Evolutionary conservation across 2,329 filamentous ascomycete species (phyloP).

Genomic region (Diplocarpon mali): DNA sequence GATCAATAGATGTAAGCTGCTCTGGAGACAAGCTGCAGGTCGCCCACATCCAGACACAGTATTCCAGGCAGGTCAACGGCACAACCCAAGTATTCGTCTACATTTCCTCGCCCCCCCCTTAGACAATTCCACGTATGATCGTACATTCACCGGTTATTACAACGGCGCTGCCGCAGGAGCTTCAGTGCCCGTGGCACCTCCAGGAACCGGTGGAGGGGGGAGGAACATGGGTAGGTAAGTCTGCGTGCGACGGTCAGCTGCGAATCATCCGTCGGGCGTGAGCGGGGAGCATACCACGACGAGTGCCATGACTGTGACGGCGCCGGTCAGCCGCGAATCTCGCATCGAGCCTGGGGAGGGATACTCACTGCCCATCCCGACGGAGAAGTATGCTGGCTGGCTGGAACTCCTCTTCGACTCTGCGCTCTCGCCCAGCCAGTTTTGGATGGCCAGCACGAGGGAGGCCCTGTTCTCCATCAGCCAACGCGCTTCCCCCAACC

Average conservation of each 20-base stretch:
- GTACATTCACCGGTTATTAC: constrained; percentile 2
- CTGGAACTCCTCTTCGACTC: constrained; percentile 50
- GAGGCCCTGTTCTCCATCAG: constrained; percentile 44
- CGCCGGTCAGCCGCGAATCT: not conserved
- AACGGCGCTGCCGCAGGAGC: constrained; percentile 36
- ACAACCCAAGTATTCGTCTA: too few species aligned
- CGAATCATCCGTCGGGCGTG: not conserved
- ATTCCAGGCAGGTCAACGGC: too few species aligned
- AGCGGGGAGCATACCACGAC: constrained; percentile 31
- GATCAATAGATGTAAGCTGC: too few species aligned
- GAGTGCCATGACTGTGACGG: constrained; percentile 24
- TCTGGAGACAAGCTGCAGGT: too few species aligned
- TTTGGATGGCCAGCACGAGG: constrained; percentile 63
- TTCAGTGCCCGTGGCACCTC: constrained; percentile 33
- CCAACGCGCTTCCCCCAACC: not conserved
- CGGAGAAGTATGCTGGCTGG: constrained; percentile 64
- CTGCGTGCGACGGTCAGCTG: constrained; percentile 23
- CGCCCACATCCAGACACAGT: too few species aligned
- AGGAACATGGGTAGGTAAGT: constrained; percentile 56
- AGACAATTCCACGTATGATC: not conserved
- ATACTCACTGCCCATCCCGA: constrained; percentile 61
- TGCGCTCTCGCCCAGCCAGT: constrained; percentile 66
- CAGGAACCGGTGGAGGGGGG: constrained; percentile 36
- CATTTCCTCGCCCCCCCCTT: not conserved
- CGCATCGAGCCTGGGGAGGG: not conserved